Evolutionary conservation across 1,139 yeast species (phyloP).

Genomic region (Diutina mesorugosa): DNA sequence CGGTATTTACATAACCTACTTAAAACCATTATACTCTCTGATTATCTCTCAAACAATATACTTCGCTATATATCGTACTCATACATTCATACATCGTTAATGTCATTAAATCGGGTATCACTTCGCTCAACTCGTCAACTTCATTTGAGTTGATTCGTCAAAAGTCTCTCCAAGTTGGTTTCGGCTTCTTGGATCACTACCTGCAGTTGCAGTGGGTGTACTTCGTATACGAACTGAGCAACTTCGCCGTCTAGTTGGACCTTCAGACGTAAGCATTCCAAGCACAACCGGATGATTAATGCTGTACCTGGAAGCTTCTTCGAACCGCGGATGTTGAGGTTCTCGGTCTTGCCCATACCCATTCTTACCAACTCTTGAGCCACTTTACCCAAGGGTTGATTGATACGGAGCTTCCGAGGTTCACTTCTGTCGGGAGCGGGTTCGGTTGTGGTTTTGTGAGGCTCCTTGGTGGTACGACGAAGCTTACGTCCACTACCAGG

Average conservation of each 20-base stretch:
- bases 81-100: background rate
- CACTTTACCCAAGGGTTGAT: background rate
- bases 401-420: background rate
- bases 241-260: background rate
- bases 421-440: background rate
- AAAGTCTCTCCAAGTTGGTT: background rate
- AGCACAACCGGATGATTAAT: background rate
- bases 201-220: background rate
- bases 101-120: background rate
- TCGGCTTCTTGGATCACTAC: background rate
- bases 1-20: too few relatives aligned
- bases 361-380: background rate
- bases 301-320: constrained; percentile 1
- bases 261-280: background rate
- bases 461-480: background rate
- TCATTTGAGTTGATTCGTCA: background rate
- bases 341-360: background rate
- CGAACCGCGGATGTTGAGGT: background rate
- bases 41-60: background rate
- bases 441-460: background rate
- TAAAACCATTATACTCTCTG: background rate
- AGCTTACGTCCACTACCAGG: background rate
- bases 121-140: background rate
- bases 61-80: background rate
- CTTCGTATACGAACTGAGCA: background rate